phyloP scores from a whole-genome alignment of 1,284 basidiomycete genomes.

The Fomitopsis betulina region DNA sequence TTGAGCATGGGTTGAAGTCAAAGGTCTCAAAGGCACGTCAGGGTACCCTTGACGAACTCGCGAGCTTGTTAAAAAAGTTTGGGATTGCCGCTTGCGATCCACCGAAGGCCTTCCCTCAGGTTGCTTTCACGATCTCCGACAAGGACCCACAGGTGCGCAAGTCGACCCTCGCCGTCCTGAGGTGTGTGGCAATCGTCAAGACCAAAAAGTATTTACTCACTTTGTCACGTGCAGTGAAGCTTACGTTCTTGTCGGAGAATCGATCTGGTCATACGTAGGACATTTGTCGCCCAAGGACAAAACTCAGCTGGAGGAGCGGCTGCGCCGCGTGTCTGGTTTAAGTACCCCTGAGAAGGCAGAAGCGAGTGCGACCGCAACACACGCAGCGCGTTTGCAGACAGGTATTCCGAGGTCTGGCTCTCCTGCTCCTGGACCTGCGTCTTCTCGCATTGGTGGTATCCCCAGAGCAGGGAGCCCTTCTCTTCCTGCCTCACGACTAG shows the following conservation, averaged over 20 bases:
- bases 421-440: conserved; percentile 33
- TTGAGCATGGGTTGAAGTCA: conserved; percentile 83
- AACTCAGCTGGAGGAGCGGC: conserved; percentile 86
- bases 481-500: conserved; percentile 46
- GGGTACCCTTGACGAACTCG: conserved; percentile 81
- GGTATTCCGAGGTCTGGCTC: conserved; percentile 50
- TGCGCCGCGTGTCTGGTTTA: conserved; percentile 75
- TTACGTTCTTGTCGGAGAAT: conserved; percentile 82
- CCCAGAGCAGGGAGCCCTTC: conserved; percentile 67
- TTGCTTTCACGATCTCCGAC: conserved; percentile 84
- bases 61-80: conserved; percentile 72
- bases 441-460: conserved; percentile 39
- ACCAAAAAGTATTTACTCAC: neutral
- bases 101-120: conserved; percentile 70
- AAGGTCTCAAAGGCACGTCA: conserved; percentile 91
- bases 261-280: conserved; percentile 80
- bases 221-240: conserved; percentile 52
- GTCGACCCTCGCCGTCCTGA: conserved; percentile 73
- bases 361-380: conserved; percentile 29
- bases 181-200: conserved; percentile 37
- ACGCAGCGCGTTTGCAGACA: conserved; percentile 50
- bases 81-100: conserved; percentile 82
- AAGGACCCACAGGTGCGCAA: conserved; percentile 85
- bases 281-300: conserved; percentile 80
- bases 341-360: conserved; percentile 48